Conservation (phyloP, 495 filamentous ascomycete species). For the Hypoxylon rickii region DNA sequence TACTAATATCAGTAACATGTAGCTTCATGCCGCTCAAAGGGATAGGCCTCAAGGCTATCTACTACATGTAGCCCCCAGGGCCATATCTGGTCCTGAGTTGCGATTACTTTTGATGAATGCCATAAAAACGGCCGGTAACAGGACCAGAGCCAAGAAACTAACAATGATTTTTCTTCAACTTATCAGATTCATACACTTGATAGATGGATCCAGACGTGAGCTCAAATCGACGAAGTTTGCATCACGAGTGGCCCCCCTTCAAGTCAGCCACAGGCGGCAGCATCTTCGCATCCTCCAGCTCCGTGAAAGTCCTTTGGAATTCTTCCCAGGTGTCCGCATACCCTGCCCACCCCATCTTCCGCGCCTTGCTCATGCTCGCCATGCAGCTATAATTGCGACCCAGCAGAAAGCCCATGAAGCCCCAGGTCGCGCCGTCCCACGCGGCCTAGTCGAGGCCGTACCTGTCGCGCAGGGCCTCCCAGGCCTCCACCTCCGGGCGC, state of each 20-base stretch:
- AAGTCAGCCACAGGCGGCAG: conserved; percentile 23
- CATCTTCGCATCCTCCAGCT: conserved; percentile 47
- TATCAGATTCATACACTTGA: too few species aligned
- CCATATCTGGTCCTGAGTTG: too few species aligned
- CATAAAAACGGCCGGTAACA: too few species aligned
- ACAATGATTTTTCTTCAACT: too few species aligned
- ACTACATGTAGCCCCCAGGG: too few species aligned
- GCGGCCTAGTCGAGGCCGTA: conserved; percentile 53
- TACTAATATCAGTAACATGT: too few species aligned
- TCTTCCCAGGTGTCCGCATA: conserved; percentile 60
- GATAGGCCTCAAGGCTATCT: too few species aligned
- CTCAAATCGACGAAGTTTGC: too few species aligned
- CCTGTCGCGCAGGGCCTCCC: conserved; percentile 47
- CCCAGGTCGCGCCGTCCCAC: conserved; percentile 63
- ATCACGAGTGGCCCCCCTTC: neutral
- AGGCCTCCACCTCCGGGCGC: conserved; percentile 55
- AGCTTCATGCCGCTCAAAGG: too few species aligned
- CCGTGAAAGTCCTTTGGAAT: conserved; percentile 52
- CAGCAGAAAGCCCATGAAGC: conserved; percentile 55
- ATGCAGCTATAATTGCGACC: conserved; percentile 56
- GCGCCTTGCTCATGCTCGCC: conserved; percentile 62
- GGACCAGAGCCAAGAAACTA: too few species aligned
- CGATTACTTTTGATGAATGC: too few species aligned
- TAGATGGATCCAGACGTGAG: too few species aligned
- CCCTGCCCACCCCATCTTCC: conserved; percentile 54